Conservation (phyloP, 202 grass and related monocot species). For the Brachypodium distachyon region DNA sequence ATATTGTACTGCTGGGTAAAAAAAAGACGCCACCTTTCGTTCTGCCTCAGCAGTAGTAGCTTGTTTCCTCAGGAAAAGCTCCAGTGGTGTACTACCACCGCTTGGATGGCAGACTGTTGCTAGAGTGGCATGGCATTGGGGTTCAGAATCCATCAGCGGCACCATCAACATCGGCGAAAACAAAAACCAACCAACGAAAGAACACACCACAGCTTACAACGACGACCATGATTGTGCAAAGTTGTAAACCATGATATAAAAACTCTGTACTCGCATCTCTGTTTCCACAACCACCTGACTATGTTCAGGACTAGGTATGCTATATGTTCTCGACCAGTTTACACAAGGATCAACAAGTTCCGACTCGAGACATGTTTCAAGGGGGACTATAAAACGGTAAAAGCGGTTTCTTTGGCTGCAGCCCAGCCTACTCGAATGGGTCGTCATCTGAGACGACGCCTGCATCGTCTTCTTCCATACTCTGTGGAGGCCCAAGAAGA, state of each 20-base stretch:
- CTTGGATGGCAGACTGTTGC: no score
- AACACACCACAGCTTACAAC: neutral
- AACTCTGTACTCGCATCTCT: neutral
- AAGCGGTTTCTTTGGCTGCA: neutral
- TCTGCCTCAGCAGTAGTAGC: no score
- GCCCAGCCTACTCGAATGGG: neutral
- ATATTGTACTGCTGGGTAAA: no score
- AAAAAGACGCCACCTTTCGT: no score
- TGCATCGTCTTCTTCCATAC: conserved; percentile 29
- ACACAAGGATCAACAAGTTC: no score
- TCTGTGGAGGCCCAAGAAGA: conserved; percentile 11
- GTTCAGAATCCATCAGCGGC: neutral
- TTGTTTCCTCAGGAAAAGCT: no score
- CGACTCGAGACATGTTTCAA: neutral
- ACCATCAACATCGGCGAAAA: no score
- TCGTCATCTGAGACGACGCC: conserved; percentile 19
- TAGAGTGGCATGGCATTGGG: no score
- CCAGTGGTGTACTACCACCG: no score
- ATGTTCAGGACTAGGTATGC: no score
- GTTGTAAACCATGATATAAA: neutral
- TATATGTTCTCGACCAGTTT: neutral
- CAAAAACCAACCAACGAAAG: no score
- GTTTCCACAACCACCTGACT: conserved; percentile 3
- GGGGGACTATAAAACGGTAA: neutral
- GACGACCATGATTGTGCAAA: neutral